Evolutionary conservation across 2,329 filamentous ascomycete genomes (phyloP), one percentile per base, ranked within the genome.

Genomic region (Cladosporium sp.): DNA sequence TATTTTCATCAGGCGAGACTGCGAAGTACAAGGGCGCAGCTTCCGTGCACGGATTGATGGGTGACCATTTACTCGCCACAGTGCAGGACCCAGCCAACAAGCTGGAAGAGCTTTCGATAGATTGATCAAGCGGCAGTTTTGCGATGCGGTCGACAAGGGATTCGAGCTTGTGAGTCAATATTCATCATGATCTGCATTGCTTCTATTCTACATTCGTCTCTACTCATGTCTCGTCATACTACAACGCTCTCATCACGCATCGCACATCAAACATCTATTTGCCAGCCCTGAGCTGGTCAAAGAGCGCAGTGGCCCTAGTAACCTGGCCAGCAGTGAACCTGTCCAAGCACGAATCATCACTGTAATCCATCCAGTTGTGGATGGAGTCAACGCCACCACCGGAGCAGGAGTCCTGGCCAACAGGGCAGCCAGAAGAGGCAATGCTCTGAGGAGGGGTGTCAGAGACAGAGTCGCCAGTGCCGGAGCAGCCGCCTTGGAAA

Each of bases 291-390:
- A 48, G 45, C 57, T 64, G 59, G 15, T 58, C 57, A 45, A 60
- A 64, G 17, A 65, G 50, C 32, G 62, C 58, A 51, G 57, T 48
- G 9, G 45, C 45, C n/a, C 45, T 28, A 8, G 45, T 48, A 17
- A 34, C 51, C 58, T 65, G 64, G 8, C 62, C 64, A 34, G 50
- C 44, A 8, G 61, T 61, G 47, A 63, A 65, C 45, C 61, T 57
- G 28, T 54, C 58, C 57, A 64, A 57, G 52, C 64, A 66, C n/a
- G 48, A 42, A 56, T 66, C 64, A 28, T 63, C 60, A n/a, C 55
- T 60, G 48, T 64, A 76, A 58, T 76, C 80, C 80, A 83, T 82
- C 62, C 77, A 82, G 63, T 82, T 80, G 57, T 79, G 76, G 49
- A 83, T 77, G 7, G 77, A 73, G 66, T 83, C 80, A 20, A 71